A percentile compares a stretch with the other conserved stretches of the same genome.
Evolutionary conservation across 2,329 filamentous ascomycete genomes (phyloP).

Genomic region (Didymosphaeria variabile): DNA sequence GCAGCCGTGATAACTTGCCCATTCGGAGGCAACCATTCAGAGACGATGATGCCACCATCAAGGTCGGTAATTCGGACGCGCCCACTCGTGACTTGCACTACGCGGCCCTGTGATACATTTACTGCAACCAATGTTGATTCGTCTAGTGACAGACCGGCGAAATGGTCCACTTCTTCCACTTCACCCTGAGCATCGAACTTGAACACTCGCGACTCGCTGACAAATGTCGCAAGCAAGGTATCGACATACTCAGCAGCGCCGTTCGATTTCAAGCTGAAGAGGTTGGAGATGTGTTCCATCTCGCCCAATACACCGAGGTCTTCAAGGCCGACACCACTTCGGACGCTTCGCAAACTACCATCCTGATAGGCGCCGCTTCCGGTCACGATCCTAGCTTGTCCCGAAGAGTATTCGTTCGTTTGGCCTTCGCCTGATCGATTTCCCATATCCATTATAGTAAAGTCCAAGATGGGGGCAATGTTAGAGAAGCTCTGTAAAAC

Average conservation of each 20-base stretch:
- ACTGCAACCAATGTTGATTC: constrained; percentile 75
- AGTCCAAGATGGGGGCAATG: constrained; percentile 91
- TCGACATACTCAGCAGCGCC: constrained; percentile 65
- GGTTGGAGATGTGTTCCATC: constrained; percentile 74
- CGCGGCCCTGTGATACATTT: constrained; percentile 69
- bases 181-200: constrained; percentile 76
- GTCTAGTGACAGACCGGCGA: constrained; percentile 74
- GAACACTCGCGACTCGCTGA: constrained; percentile 86
- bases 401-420: constrained; percentile 91
- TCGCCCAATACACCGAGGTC: constrained; percentile 84
- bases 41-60: constrained; percentile 61
- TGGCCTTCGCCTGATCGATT: constrained; percentile 80
- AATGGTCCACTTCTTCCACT: constrained; percentile 85
- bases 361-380: constrained; percentile 91
- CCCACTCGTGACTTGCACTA: constrained; percentile 80
- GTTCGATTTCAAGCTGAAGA: constrained; percentile 73
- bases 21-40: constrained; percentile 65
- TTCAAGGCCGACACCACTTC: constrained; percentile 92
- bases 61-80: constrained; percentile 70
- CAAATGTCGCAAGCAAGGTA: constrained; percentile 79
- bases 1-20: constrained; percentile 75
- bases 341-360: constrained; percentile 86
- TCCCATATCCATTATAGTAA: constrained; percentile 95
- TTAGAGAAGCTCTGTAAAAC: constrained; percentile 81
- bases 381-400: constrained; percentile 91